Base-by-base conservation (phyloP, 352 stramenopile species). In the Pythium volutum region DNA sequence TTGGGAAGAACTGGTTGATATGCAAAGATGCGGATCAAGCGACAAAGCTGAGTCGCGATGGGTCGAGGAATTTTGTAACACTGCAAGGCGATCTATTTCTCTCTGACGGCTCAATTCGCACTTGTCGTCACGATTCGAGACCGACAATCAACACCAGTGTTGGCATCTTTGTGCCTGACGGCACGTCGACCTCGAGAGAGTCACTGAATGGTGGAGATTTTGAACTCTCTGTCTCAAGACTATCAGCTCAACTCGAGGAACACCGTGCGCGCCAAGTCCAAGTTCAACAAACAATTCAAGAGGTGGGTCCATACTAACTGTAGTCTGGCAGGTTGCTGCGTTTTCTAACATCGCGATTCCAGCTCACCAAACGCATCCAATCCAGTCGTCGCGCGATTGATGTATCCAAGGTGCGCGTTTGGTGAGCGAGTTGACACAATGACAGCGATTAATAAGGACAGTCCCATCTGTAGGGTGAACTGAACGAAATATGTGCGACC, bases 1-100 rank as follows among this genome's bases (percentile, higher is more conserved):
- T 61, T 39, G 48, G 52, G 11, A 39, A 51, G 14, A 55, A 60
- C 7, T 75, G 69, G 69, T 27, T 66, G 9, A 47, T 75, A 42
- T 71, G 55, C 25, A 5, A 22, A 7, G 42, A 62, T 45, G 29
- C 43, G 16, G 64, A 75, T 12, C 51, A 68, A 36, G 64, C 63
- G 1, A 26, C 49, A 2, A 25, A 16, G 7, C 22, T 69, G 4
- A 54, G 38, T 7, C 36, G 15, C 36, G 15, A 23, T 4, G 29
- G 22, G 45, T 15, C 31, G 1, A 56, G 48, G 12, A 64, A 73
- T 48, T 74, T 42, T 33, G 69, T 73, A 4, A 76, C 65, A 14
- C 45, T 71, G 15, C 23, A 45, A 39, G 69, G 69, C 15, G 57
- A 76, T 47, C 18, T 73, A 5, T 76, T 69, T 41, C 71, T 70